These are phyloP conservation scores for Bremia lactucae DNA, from an alignment of 352 stramenopile species.

Conservation along the genomic window DNA sequence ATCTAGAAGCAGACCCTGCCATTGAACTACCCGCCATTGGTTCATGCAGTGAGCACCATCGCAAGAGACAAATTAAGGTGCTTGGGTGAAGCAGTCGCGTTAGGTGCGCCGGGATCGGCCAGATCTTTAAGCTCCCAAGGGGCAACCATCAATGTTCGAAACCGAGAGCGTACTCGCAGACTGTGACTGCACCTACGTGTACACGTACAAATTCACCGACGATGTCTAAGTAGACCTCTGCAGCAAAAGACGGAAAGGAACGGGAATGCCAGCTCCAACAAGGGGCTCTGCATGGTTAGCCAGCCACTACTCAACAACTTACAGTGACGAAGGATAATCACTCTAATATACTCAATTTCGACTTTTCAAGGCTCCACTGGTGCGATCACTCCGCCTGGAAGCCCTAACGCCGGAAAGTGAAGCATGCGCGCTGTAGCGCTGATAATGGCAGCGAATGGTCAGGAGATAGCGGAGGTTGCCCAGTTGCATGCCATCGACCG, in stretches of 20 bases:
- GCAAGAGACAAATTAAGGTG: no score
- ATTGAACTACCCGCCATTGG: no score
- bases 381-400: no score
- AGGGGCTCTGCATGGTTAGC: not conserved
- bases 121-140: no score
- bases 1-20: no score
- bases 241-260: not conserved
- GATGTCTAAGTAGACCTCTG: not conserved
- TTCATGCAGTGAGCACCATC: no score
- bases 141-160: no score
- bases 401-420: no score
- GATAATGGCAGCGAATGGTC: not conserved
- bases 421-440: not conserved
- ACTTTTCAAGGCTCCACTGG: not conserved
- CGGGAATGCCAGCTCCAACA: not conserved
- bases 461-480: not conserved
- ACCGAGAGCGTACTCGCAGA: no score
- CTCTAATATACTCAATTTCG: not conserved
- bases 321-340: not conserved
- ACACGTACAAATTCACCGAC: not conserved
- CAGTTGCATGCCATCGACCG: not conserved
- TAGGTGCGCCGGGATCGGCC: no score
- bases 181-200: no score
- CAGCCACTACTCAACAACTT: not conserved
- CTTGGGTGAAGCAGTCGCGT: no score